A percentile compares a stretch with the other conserved stretches of the same genome.
Conservation (phyloP, 108 stramenopile genomes). For the Pseudonitzschia pungens region DNA sequence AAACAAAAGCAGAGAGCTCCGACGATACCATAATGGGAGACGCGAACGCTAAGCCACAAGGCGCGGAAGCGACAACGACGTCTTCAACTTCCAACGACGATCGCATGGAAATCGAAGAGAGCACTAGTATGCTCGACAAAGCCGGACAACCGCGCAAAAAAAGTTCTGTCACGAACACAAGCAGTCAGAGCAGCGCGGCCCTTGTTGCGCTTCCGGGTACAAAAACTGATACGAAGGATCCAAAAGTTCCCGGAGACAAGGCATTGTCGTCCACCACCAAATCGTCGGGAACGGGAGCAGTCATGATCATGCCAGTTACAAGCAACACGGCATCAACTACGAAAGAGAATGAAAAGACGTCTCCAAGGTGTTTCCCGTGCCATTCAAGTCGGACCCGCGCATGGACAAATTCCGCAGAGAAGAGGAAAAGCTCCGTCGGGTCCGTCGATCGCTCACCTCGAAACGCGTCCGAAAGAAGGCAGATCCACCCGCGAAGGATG, state of each 20-base stretch:
- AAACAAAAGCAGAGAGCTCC: not conserved
- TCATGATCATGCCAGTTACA: not conserved
- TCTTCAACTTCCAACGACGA: not conserved
- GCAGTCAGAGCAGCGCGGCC: not conserved
- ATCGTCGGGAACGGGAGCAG: not conserved
- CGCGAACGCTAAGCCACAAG: not conserved
- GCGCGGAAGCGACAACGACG: not conserved
- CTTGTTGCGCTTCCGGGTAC: not conserved
- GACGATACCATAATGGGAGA: not conserved
- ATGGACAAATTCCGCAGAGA: conserved; percentile 28
- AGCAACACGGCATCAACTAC: not conserved
- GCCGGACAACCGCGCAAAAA: not conserved
- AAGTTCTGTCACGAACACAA: not conserved
- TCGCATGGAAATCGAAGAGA: conserved; percentile 8
- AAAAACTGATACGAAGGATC: not conserved
- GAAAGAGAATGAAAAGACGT: not conserved
- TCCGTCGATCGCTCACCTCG: conserved; percentile 24
- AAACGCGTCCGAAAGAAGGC: conserved; percentile 27
- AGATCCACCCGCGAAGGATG: conserved; percentile 14
- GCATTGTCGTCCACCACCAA: not conserved
- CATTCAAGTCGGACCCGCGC: conserved; percentile 16
- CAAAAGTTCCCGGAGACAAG: not conserved
- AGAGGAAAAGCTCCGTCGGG: conserved; percentile 30
- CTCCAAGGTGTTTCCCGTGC: not conserved
- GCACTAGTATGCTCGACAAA: not conserved